phyloP scores from a whole-genome alignment of 2,329 filamentous ascomycete genomes.

The Torrubiellomyces zombiae region DNA sequence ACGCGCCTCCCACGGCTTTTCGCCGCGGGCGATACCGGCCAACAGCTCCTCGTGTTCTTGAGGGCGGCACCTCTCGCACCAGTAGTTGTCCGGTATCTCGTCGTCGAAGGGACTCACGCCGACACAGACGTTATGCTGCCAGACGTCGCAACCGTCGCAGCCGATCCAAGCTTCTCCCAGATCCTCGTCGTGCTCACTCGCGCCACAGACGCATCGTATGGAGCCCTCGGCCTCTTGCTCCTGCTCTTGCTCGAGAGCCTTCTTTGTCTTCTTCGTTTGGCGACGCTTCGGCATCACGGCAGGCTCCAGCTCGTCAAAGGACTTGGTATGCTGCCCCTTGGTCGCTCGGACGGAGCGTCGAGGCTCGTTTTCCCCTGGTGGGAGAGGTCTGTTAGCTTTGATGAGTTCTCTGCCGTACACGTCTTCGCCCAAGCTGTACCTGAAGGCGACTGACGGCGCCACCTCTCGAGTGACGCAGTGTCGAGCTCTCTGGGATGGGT shows the following conservation, averaged over 20 bases:
- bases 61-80: constrained; percentile 79
- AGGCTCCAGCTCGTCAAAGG: constrained; percentile 58
- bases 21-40: constrained; percentile 59
- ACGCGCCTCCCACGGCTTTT: constrained; percentile 70
- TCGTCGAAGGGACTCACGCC: constrained; percentile 65
- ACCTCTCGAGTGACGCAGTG: background rate
- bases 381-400: constrained; percentile 4
- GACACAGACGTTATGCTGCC: constrained; percentile 97
- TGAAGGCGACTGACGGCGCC: background rate
- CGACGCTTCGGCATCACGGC: constrained; percentile 36
- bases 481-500: background rate
- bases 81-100: constrained; percentile 70
- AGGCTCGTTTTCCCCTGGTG: constrained; percentile 48
- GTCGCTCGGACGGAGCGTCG: constrained; percentile 90
- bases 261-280: constrained; percentile 33
- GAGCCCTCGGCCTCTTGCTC: constrained; percentile 48
- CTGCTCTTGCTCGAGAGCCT: constrained; percentile 43
- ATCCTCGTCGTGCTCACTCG: constrained; percentile 70
- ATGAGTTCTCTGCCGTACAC: too few species aligned
- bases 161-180: constrained; percentile 87
- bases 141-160: constrained; percentile 80
- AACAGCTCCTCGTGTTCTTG: constrained; percentile 69
- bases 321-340: constrained; percentile 88
- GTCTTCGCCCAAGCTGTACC: too few species aligned
- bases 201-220: constrained; percentile 87